Conservation (phyloP, 345 rosid species). For the Hibiscus mutabilis region DNA sequence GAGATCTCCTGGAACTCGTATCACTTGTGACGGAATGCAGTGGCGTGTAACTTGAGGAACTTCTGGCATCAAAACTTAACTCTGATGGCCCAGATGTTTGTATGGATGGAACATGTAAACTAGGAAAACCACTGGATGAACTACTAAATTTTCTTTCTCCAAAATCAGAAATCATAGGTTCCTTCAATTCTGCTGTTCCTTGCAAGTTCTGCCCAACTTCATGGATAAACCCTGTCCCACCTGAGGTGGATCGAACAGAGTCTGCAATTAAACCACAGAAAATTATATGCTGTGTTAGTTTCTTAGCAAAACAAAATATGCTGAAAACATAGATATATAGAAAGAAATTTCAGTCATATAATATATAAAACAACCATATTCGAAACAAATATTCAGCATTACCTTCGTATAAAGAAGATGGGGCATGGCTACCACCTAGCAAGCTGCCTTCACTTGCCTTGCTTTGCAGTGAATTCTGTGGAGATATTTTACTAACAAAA, state of each 20-base stretch:
- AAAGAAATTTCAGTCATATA: not conserved
- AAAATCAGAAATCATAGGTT: slow-evolving; percentile 19
- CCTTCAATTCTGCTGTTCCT: slow-evolving; percentile 21
- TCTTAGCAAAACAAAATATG: slow-evolving; percentile 9
- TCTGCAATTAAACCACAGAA: slow-evolving; percentile 31
- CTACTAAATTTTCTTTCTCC: slow-evolving; percentile 40
- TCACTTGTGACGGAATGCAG: slow-evolving; percentile 38
- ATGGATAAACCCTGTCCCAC: slow-evolving; percentile 28
- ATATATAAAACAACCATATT: not conserved
- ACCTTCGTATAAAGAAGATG: slow-evolving; percentile 37
- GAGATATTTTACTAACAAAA: slow-evolving; percentile 18
- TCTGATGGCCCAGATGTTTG: slow-evolving; percentile 41
- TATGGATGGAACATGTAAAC: slow-evolving; percentile 22
- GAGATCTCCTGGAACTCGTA: slow-evolving; percentile 49
- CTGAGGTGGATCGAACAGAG: slow-evolving; percentile 29
- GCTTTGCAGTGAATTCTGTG: slow-evolving; percentile 29
- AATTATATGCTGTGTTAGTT: slow-evolving; percentile 10
- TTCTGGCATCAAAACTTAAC: slow-evolving; percentile 33
- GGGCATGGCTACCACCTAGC: slow-evolving; percentile 25
- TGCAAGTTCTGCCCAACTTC: slow-evolving; percentile 31
- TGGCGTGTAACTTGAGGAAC: slow-evolving; percentile 31
- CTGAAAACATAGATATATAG: slow-evolving; percentile 9
- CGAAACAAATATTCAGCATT: slow-evolving; percentile 11
- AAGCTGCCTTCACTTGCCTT: slow-evolving; percentile 22
- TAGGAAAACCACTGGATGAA: slow-evolving; percentile 32